Base-by-base conservation (phyloP, 2,329 filamentous ascomycete species). In the Graphium sp. region DNA sequence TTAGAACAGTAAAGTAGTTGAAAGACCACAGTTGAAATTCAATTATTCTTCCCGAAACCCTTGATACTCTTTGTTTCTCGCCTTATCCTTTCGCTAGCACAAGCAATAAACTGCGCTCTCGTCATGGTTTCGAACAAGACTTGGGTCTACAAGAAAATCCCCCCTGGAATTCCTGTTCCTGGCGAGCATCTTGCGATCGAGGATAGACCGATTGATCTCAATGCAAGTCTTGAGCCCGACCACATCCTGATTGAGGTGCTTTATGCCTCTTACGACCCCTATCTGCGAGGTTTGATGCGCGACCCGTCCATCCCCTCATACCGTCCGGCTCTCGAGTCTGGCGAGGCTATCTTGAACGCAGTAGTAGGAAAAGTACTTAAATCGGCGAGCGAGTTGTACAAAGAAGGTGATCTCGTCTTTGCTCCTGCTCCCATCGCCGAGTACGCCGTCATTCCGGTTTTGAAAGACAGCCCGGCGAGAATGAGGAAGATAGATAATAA, bases 261-360 rank as follows among this genome's bases (percentile, higher is more conserved):
- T 43, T 82, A 78, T 49, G 61, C 73, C 37, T 85, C 79, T 22
- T 77, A 77, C 54, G 83, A 92, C 50, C 83, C 83, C 2, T 92
- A 91, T 58, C 71, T 80, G 59, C 77, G 84, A 32, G 78, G 77
- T 35, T 68, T 70, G 39, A 85, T 92, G 78, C 74, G 81, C 26
- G 52, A 60, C 26, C 45, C 77, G 6, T 48, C 58, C 20, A 42
- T 55, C 45, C 70, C 77, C 53, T 83, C 78, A 7, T 89, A 52
- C 36, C 24, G 37, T 2, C 41, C 47, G 2, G 36, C 49, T 10
- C 82, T 73, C 43, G 46, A 60, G 11, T 49, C 80, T 26, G 60
- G 62, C 46, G 52, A 66, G 40, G 68, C 80, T 36, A 66, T 92
- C 36, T 54, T 52, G 38, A 85, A 74, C 52, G 50, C 50, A 38